Conservation (phyloP, 768 basidiomycete species). For the Austroboletus festivus region DNA sequence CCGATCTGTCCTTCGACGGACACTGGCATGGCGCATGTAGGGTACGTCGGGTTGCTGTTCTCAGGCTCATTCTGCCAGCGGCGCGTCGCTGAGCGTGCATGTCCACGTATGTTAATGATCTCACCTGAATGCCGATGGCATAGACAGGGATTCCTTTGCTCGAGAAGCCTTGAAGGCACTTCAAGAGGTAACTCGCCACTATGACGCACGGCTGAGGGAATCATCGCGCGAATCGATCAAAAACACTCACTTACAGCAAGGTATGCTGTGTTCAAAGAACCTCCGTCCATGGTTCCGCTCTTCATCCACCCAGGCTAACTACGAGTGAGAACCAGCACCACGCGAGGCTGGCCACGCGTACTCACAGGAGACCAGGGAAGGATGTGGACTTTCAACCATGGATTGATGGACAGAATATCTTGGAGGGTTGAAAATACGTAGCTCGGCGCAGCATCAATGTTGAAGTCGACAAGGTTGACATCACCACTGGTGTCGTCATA, state of each 20-base stretch:
- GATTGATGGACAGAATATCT: constrained; percentile 62
- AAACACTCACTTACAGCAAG: constrained; percentile 43
- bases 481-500: constrained; percentile 64
- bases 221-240: neutral
- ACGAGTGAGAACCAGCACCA: neutral
- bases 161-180: constrained; percentile 67
- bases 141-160: constrained; percentile 57
- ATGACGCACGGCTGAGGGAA: constrained; percentile 2
- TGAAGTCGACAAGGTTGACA: constrained; percentile 54
- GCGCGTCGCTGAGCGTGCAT: neutral
- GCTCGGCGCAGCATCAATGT: constrained; percentile 54
- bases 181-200: constrained; percentile 75
- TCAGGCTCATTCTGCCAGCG: constrained; percentile 48
- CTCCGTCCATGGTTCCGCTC: constrained; percentile 64
- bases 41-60: constrained; percentile 64
- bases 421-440: constrained; percentile 59
- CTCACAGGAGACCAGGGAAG: constrained; percentile 75
- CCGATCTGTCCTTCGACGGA: constrained; percentile 59
- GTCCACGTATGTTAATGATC: neutral
- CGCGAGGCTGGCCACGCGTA: neutral
- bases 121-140: constrained; percentile 57
- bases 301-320: constrained; percentile 80
- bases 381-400: constrained; percentile 50
- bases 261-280: constrained; percentile 50
- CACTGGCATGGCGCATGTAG: constrained; percentile 55